Evolutionary conservation across 2,329 filamentous ascomycete species (phyloP), one percentile per base, ranked within the genome.

Genomic region (Immersiporthe knoxdaviesiana): DNA sequence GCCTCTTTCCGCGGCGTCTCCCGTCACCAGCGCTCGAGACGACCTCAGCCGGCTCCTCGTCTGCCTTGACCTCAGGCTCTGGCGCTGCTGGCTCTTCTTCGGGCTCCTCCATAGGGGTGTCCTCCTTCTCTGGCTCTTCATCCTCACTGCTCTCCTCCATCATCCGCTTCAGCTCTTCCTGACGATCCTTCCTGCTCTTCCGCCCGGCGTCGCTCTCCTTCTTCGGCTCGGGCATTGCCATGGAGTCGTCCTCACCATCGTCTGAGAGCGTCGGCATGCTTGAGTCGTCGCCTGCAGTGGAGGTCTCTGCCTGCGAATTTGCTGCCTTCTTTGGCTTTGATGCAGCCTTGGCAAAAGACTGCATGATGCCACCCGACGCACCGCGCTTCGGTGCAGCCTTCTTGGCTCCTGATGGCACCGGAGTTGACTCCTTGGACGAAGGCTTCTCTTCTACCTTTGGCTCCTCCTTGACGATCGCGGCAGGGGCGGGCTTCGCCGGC

Each of bases 1-100:
- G 88, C 73, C 94, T 87, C 77, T 88, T 90, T 41, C 93, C 93
- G 72, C 94, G 88, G 70, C 92, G 86, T 52, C 93, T 87, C 0
- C 91, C 92, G 69, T 82, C 76, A n/a, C 76, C 76, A 6, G 76
- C 78, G 68, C 86, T 88, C 1, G 84, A 86, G 8, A 90, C 81
- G 7, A 87, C 81, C 70, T 86, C 84, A 37, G 84, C 77, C 39
- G 80, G 77, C 30, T 81, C 78, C 3, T 79, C 74, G 70, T 78
- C 78, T 16, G 79, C 76, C 37, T 82, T 79, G 0, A 76, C 74
- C 68, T 80, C 80, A 14, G 79, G 76, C 69, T 80, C 81, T 0
- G 80, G 78, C 56, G 80, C 78, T 1, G 78, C 75, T 2, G 78
- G 77, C 60, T 83, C 81, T 50, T 82, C 79, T 74, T 81, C 70